phyloP scores from a whole-genome alignment of 2,329 filamentous ascomycete species.

The Hirsutella rhossiliensis region DNA sequence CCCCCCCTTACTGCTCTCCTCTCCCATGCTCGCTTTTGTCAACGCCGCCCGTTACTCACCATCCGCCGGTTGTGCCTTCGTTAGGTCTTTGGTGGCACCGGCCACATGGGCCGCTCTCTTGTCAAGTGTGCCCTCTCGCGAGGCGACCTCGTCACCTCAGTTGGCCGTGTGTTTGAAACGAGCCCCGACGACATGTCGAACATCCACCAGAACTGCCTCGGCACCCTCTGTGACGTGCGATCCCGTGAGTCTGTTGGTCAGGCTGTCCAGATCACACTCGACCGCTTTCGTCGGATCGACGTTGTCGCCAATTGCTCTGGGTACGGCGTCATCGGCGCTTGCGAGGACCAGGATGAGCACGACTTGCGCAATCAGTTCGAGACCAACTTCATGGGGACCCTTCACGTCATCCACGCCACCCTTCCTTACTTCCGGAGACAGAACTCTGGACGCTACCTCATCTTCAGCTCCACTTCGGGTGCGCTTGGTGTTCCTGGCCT shows the following conservation, averaged over 20 bases:
- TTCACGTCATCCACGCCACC: constrained; percentile 84
- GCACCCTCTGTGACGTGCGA: constrained; percentile 82
- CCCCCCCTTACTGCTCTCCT: neutral
- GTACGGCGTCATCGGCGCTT: constrained; percentile 89
- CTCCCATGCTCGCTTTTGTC: neutral
- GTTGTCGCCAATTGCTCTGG: constrained; percentile 89
- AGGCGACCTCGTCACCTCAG: constrained; percentile 74
- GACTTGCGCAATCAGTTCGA: constrained; percentile 94
- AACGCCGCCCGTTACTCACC: neutral
- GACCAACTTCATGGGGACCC: constrained; percentile 91
- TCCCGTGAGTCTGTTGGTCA: constrained; percentile 63
- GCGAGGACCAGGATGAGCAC: constrained; percentile 92
- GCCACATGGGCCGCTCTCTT: constrained; percentile 87
- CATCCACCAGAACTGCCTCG: constrained; percentile 62
- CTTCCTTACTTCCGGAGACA: constrained; percentile 78
- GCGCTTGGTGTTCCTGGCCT: constrained; percentile 88
- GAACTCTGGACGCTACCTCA: constrained; percentile 69
- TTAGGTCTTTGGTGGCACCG: constrained; percentile 89
- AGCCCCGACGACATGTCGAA: constrained; percentile 58
- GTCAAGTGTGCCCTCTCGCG: constrained; percentile 71
- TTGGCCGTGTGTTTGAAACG: constrained; percentile 73
- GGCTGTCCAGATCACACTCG: constrained; percentile 58
- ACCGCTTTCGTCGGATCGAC: constrained; percentile 71
- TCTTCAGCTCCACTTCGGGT: constrained; percentile 87
- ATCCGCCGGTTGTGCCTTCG: neutral